phyloP scores from a whole-genome alignment of 2,329 filamentous ascomycete species.

The Pseudocercospora macadamiae region DNA sequence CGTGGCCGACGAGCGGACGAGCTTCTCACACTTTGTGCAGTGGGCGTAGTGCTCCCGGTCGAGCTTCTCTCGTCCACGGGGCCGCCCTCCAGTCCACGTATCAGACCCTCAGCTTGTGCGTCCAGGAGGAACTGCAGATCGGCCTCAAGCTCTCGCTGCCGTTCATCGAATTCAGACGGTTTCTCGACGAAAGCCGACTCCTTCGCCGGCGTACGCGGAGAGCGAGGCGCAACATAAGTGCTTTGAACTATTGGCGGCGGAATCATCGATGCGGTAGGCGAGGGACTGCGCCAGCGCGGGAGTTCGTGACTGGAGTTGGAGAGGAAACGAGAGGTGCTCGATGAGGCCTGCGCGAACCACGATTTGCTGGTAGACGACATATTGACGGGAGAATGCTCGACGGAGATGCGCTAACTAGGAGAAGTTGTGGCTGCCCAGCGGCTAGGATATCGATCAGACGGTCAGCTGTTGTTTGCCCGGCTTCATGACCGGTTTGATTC shows the following conservation, averaged over 20 bases:
- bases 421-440: background rate
- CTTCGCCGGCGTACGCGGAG: slow-evolving; percentile 14
- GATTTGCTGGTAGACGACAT: slow-evolving; percentile 31
- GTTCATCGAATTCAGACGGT: slow-evolving; percentile 42
- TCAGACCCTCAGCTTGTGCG: slow-evolving; percentile 62
- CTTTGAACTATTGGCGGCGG: slow-evolving; percentile 41
- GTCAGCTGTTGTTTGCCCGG: too few species aligned
- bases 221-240: slow-evolving; percentile 25
- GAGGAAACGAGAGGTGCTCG: slow-evolving; percentile 27
- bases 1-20: slow-evolving; percentile 44
- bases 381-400: background rate
- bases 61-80: slow-evolving; percentile 49
- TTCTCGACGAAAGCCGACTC: slow-evolving; percentile 50
- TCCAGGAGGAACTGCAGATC: slow-evolving; percentile 63
- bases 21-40: slow-evolving; percentile 42
- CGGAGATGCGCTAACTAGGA: background rate
- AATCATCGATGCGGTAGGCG: slow-evolving; percentile 38
- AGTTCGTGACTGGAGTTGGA: slow-evolving; percentile 32
- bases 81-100: slow-evolving; percentile 50
- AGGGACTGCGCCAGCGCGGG: slow-evolving; percentile 39
- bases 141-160: slow-evolving; percentile 58
- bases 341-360: slow-evolving; percentile 32
- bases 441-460: too few species aligned
- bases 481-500: too few species aligned
- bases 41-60: slow-evolving; percentile 55